Base-by-base conservation (phyloP, 2,329 filamentous ascomycete genomes). In the Colletotrichum sp. region DNA sequence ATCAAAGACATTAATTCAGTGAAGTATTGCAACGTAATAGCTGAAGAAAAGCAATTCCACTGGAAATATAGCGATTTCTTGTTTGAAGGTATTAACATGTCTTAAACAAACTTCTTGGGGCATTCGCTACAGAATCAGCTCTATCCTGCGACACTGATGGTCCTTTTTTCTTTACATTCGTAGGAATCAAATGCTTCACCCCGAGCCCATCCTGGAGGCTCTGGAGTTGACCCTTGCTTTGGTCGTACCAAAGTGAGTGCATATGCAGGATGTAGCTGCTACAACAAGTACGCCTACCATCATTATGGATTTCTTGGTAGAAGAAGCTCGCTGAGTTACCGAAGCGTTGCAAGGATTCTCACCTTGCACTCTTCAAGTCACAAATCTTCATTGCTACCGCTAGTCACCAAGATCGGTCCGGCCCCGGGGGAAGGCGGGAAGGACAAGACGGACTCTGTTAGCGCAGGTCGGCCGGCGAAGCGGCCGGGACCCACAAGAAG, bases 281-380 rank as follows among this genome's bases (percentile, higher is more conserved):
- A 48, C 6, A 48, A 48, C 6, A 48, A 48, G 18, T 4, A 48
- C 5, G 38, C 18, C 38, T 48, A 12, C 4, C 38, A 4, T 3
- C 1, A 2, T 3, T 48, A 1, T 4, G 18, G 5, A 3, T n/a
- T 12, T n/a, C 18, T 21, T 2, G 0, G 18, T 43, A n/a, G 0
- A 6, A 7, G 38, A 48, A 21, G 18, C 38, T 12, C 9, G 38
- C 9, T n/a, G 3, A 2, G 38, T 43, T 48, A 48, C 2, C 18
- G 38, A 43, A 6, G 18, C 38, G 9, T n/a, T 43, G 18, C 18
- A 2, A 52, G n/a, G n/a, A 24, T 52, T 52, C 6, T 52, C 12
- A 3, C 8, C 43, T 8, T 52, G n/a, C n/a, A 13, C 43, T 24
- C n/a, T 8, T 52, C n/a, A 52, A 52, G 4, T 52, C n/a, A 24